A percentile compares a stretch with the other conserved stretches of the same genome.
Evolutionary conservation across 257 asterid genomes (phyloP).

Genomic region (Primulina eburnea): DNA sequence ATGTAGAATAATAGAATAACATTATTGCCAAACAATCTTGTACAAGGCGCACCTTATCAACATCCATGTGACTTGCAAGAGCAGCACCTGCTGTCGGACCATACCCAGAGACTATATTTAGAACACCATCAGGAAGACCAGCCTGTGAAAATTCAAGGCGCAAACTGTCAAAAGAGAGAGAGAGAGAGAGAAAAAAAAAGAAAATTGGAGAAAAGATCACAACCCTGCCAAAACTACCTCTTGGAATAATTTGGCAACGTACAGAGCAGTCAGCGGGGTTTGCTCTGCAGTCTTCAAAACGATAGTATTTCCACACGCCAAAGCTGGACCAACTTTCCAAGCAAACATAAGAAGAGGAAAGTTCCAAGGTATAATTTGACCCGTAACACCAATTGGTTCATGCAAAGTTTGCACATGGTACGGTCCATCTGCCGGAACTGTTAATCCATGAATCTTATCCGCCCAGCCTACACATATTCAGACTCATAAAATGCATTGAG

Average conservation of each 20-base stretch:
- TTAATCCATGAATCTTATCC: conserved; percentile 71
- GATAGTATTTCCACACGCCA: conserved; percentile 68
- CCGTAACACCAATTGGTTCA: conserved; percentile 89
- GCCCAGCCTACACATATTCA: conserved; percentile 59
- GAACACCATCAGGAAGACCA: conserved; percentile 83
- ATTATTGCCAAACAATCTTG: too few species aligned
- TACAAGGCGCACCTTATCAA: conserved; percentile 64
- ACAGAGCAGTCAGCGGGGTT: conserved; percentile 76
- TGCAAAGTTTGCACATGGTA: conserved; percentile 61
- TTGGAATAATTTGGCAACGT: conserved; percentile 59
- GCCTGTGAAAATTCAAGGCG: conserved; percentile 43
- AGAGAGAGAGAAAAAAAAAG: not conserved
- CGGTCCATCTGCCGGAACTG: conserved; percentile 72
- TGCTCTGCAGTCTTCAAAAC: conserved; percentile 87
- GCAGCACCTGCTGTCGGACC: conserved; percentile 92
- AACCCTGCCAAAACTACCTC: conserved; percentile 39
- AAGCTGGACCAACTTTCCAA: conserved; percentile 82
- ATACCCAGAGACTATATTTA: conserved; percentile 60
- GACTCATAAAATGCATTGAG: not conserved
- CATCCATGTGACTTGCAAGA: conserved; percentile 86
- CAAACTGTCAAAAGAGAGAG: not conserved
- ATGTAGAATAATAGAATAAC: not conserved
- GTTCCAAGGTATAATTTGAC: conserved; percentile 86
- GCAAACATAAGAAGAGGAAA: conserved; percentile 78
- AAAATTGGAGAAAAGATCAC: not conserved